Base-by-base conservation (phyloP, 495 filamentous ascomycete genomes). In the Talaromyces stipitatus region DNA sequence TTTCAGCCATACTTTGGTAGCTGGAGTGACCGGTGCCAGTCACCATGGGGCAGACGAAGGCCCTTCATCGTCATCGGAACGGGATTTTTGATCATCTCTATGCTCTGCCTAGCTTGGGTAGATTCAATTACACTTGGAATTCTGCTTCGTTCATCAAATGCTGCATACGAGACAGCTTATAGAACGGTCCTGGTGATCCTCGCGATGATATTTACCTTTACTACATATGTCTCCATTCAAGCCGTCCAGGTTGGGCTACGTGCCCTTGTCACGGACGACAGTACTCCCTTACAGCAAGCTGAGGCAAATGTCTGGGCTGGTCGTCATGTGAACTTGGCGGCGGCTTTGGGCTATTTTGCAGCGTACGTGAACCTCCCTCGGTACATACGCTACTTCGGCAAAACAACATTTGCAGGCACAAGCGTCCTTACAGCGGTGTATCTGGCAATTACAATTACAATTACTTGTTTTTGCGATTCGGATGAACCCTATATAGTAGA, bases 11-110 rank as follows among this genome's bases (percentile, higher is more conserved):
- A 29, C 26, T 52, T 52, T 18, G 48, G 48, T 29, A 7, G 23
- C 10, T 29, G 22, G 24, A 52, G 48, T 52, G 48, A 52, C 16
- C 22, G 23, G 6, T 28, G 23, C 9, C 22, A 20, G 5, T 29
- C 48, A 22, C 6, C 3, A 28, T 52, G 48, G 48, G 48, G 48
- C 2, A 52, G 27, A n/a, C 23, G 48, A n/a, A 52, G 16, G 26
- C 48, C 48, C 3, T 52, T 52, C 48, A 52, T 52, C 26, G 24
- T 52, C 5, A 29, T 52, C 7, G 48, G 48, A 32, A 32, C 48
- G 6, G 10, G 28, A 2, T 3, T 52, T 16, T 10, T 30, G 16
- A 32, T 52, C 14, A 4, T 52, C 24, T 52, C 48, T 6, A n/a
- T 52, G 12, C 26, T 52, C 22, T 28, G 6, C 16, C 11, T 52